Conservation (phyloP, 768 basidiomycete genomes). For the Russula ochroleuca region DNA sequence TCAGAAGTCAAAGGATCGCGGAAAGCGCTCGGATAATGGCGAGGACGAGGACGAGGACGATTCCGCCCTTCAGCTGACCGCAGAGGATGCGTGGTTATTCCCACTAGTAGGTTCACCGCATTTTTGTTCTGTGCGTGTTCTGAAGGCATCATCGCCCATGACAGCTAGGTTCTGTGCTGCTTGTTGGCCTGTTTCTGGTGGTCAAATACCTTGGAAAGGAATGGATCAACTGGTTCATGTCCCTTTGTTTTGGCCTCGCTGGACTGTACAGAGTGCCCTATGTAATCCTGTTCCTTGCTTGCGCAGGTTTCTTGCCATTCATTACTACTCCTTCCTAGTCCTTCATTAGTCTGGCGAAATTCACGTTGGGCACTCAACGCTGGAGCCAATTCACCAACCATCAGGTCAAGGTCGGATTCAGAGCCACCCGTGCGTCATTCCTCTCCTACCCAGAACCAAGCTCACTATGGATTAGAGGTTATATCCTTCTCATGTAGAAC, state of each 20-base stretch:
- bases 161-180: constrained; percentile 63
- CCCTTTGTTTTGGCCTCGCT: constrained; percentile 66
- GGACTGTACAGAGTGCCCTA: constrained; percentile 68
- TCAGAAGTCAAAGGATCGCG: constrained; percentile 22
- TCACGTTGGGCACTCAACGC: constrained; percentile 43
- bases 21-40: constrained; percentile 41
- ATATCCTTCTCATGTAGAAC: constrained; percentile 48
- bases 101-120: constrained; percentile 53
- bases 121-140: background rate
- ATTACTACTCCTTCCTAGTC: constrained; percentile 38
- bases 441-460: background rate
- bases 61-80: constrained; percentile 44
- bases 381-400: constrained; percentile 53
- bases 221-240: constrained; percentile 80
- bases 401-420: constrained; percentile 44
- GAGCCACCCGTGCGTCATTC: constrained; percentile 39
- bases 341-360: constrained; percentile 47
- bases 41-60: constrained; percentile 50
- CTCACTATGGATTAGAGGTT: constrained; percentile 34
- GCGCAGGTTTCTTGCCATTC: background rate
- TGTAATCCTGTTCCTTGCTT: constrained; percentile 39
- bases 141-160: background rate
- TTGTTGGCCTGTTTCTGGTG: constrained; percentile 65
- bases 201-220: constrained; percentile 73
- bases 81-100: constrained; percentile 69